These are phyloP conservation scores for Amanita brunnescens DNA, from an alignment of 768 basidiomycete species.

Conservation along the genomic window DNA sequence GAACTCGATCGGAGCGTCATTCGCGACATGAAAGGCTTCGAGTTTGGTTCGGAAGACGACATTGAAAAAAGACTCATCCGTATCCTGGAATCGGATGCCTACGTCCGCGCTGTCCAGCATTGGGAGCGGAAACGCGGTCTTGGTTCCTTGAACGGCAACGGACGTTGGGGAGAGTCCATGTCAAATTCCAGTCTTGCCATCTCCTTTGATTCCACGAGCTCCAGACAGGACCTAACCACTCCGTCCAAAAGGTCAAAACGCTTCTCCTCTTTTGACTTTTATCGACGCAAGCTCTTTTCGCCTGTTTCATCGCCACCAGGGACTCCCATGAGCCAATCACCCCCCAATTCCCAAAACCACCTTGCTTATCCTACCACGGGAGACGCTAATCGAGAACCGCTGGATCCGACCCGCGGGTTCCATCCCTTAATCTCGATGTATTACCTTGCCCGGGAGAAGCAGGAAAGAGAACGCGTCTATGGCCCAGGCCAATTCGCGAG, in stretches of 20 bases:
- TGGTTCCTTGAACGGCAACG: conserved; percentile 23
- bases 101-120: conserved; percentile 58
- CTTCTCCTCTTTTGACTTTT: conserved; percentile 96
- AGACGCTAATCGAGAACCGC: conserved; percentile 40
- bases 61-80: conserved; percentile 66
- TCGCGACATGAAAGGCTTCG: conserved; percentile 90
- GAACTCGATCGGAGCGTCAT: conserved; percentile 86
- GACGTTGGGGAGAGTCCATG: conserved; percentile 47
- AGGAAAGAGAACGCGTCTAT: conserved; percentile 90
- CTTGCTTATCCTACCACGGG: conserved; percentile 37
- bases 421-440: conserved; percentile 96
- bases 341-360: conserved; percentile 50
- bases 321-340: conserved; percentile 40
- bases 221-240: conserved; percentile 31
- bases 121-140: conserved; percentile 67
- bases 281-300: conserved; percentile 80
- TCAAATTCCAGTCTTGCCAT: conserved; percentile 66
- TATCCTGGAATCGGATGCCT: conserved; percentile 72
- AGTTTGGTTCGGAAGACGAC: conserved; percentile 85
- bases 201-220: conserved; percentile 43
- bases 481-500: conserved; percentile 91
- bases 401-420: conserved; percentile 88
- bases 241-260: conserved; percentile 64
- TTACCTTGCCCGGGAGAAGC: conserved; percentile 90
- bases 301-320: conserved; percentile 41